A percentile compares a stretch with the other conserved stretches of the same genome.
phyloP scores from a whole-genome alignment of 768 basidiomycete species.

The Phylloporus rhodoxanthus region DNA sequence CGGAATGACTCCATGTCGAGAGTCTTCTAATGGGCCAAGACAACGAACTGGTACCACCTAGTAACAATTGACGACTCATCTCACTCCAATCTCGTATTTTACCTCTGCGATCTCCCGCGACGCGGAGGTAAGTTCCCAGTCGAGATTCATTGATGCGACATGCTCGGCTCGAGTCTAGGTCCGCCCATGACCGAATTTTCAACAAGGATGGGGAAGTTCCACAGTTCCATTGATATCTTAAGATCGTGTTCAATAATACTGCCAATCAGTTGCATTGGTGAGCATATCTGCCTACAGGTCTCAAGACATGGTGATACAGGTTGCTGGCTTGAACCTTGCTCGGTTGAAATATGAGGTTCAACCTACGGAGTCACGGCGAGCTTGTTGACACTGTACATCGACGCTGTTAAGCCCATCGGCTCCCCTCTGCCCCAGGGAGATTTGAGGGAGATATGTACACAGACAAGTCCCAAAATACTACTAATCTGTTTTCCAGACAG shows the following conservation, averaged over 20 bases:
- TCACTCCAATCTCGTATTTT: background rate
- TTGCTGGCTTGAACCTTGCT: no score
- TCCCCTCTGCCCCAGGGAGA: background rate
- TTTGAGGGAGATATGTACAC: background rate
- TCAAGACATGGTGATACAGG: background rate
- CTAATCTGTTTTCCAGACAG: no score
- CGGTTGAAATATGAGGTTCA: no score
- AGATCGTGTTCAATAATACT: background rate
- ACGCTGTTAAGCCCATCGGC: background rate
- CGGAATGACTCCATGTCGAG: background rate
- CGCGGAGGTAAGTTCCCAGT: background rate
- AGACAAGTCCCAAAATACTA: no score
- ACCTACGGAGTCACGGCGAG: no score
- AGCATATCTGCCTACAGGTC: background rate
- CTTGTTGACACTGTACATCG: background rate
- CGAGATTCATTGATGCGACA: slow-evolving; percentile 10
- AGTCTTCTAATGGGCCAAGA: background rate
- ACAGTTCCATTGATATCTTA: background rate
- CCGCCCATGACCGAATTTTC: slow-evolving; percentile 1
- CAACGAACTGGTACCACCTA: background rate
- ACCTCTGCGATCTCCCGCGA: background rate
- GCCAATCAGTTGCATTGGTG: background rate
- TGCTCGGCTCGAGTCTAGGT: slow-evolving; percentile 7
- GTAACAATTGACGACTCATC: background rate
- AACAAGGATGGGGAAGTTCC: background rate